Evolutionary conservation across 305 asterid species (phyloP), one percentile per base, ranked within the genome.

Genomic region (Nicotiana rustica): DNA sequence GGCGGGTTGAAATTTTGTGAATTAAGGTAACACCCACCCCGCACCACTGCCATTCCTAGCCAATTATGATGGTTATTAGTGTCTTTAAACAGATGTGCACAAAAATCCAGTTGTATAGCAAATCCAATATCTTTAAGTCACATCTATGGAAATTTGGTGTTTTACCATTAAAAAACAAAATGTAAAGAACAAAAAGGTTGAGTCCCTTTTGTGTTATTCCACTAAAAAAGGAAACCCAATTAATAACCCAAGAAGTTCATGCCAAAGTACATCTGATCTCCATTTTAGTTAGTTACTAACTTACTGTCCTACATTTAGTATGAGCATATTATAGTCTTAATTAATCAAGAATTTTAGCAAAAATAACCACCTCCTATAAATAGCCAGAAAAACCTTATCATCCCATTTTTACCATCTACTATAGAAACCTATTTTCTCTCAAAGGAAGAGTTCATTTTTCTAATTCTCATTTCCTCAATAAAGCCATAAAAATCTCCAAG

Each of bases 401-500:
- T 71, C 21, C n/a, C 7, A 73, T 73, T 73, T 73, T 25, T 36
- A 49, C 38, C 25, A 25, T 47, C 41, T 21, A 21, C 19, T 21
- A 25, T 21, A 18, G 60, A 70, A 4, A 19, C 55, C 36, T 44
- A 18, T 19, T 44, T 18, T 36, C 12, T 1, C 33, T 44, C 59
- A 59, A 59, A 59, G 10, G 60, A 44, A 19, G 25, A 71, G 79
- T 44, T 44, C 59, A 71, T 10, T 1, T 71, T 71, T 69, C 29
- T 47, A 47, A 1, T 47, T 47, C 13, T 47, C 14, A 21, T 47
- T 47, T 71, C 41, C 52, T 29, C 1, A 73, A 12, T 21, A 47
- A 6, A 14, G 38, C 79, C 79, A 73, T 4, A 52, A 75, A 49
- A 49, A 1, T 2, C 79, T 75, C 65, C 79, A 52, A 49, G 41